Evolutionary conservation across 2,329 filamentous ascomycete species (phyloP).

Genomic region (Neofusicoccum ribis): DNA sequence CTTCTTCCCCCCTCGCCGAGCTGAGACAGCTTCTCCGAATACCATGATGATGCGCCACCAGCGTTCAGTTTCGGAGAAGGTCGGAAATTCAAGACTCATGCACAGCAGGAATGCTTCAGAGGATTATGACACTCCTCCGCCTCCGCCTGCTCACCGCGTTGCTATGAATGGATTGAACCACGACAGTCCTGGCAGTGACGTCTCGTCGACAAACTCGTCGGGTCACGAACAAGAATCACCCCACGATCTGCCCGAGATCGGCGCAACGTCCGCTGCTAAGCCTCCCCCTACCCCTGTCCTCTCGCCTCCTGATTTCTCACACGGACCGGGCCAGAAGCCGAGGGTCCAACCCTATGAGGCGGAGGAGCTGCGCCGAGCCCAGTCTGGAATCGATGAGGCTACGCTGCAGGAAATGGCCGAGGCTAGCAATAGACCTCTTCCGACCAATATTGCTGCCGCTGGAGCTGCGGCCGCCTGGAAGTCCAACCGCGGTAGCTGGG

Average conservation of each 20-base stretch:
- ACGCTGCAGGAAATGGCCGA: conserved; percentile 80
- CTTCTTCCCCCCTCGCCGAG: conserved; percentile 38
- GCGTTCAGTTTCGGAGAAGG: conserved; percentile 49
- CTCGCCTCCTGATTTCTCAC: conserved; percentile 75
- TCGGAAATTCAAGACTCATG: conserved; percentile 4
- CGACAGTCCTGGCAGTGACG: conserved; percentile 28
- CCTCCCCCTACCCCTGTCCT: conserved; percentile 71
- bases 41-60: conserved; percentile 41
- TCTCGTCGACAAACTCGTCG: conserved; percentile 21
- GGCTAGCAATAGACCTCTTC: conserved; percentile 57
- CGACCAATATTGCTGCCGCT: conserved; percentile 39
- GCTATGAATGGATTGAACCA: conserved; percentile 26
- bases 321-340: conserved; percentile 71
- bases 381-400: conserved; percentile 77
- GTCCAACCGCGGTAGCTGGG: conserved; percentile 30
- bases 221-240: conserved; percentile 21
- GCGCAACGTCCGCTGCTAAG: conserved; percentile 36
- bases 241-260: conserved; percentile 34
- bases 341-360: conserved; percentile 70
- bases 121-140: conserved; percentile 35
- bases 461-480: conserved; percentile 43
- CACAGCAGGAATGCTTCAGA: conserved; percentile 32
- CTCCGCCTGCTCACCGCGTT: conserved; percentile 43
- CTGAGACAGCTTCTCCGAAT: conserved; percentile 45
- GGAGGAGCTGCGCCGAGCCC: conserved; percentile 75